Evolutionary conservation across 1,139 yeast species (phyloP).

Genomic region (Blastobotrys persicus): DNA sequence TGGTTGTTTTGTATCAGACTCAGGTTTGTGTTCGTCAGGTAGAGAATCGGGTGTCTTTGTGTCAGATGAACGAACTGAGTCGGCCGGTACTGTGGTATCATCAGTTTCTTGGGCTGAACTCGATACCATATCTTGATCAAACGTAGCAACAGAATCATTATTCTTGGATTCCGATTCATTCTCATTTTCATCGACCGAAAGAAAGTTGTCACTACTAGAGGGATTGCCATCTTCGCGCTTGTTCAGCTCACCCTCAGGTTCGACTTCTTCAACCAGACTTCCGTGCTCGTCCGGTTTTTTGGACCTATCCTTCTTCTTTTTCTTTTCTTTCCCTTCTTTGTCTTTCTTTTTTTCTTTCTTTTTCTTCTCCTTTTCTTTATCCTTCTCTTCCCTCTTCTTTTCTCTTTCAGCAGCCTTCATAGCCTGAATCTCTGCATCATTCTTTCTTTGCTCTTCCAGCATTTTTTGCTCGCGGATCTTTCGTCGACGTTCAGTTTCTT

Average conservation of each 20-base stretch:
- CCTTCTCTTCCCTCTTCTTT: slow-evolving; percentile 21
- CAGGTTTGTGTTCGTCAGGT: background rate
- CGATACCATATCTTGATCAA: background rate
- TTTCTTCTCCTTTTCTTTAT: slow-evolving; percentile 17
- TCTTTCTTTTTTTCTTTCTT: slow-evolving; percentile 32
- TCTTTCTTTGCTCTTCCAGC: slow-evolving; percentile 34
- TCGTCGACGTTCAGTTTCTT: slow-evolving; percentile 73
- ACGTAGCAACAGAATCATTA: slow-evolving; percentile 3
- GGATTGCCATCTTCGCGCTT: background rate
- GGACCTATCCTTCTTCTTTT: slow-evolving; percentile 12
- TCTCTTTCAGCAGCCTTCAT: slow-evolving; percentile 22
- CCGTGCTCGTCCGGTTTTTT: slow-evolving; percentile 13
- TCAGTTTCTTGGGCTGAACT: slow-evolving; percentile 4
- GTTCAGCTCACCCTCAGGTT: slow-evolving; percentile 5
- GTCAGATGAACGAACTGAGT: background rate
- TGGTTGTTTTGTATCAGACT: background rate
- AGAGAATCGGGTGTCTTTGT: background rate
- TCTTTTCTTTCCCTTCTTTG: slow-evolving; percentile 32
- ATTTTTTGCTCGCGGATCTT: slow-evolving; percentile 54
- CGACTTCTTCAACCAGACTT: slow-evolving; percentile 11
- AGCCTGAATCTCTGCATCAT: slow-evolving; percentile 31
- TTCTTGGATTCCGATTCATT: slow-evolving; percentile 3
- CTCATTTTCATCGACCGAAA: background rate
- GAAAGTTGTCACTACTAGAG: slow-evolving; percentile 9
- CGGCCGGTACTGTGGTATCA: background rate